phyloP scores from a whole-genome alignment of 2,329 filamentous ascomycete species.

The Apiospora sp. region DNA sequence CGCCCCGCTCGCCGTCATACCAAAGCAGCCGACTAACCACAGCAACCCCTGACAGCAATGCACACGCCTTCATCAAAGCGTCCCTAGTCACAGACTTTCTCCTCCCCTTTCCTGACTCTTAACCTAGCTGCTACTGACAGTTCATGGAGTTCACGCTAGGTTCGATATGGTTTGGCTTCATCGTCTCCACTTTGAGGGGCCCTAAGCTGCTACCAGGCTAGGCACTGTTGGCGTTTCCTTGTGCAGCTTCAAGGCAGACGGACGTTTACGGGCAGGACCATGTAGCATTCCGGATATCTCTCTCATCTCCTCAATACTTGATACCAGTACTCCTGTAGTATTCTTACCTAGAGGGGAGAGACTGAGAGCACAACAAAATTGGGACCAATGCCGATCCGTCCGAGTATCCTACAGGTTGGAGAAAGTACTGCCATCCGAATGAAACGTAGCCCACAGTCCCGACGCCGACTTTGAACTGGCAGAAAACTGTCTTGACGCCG shows the following conservation, averaged over 20 bases:
- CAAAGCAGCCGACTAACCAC: not conserved
- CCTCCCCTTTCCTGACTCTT: not conserved
- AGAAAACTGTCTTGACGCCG: constrained; percentile 4
- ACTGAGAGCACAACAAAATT: not conserved
- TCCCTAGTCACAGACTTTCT: not conserved
- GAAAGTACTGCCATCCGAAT: not conserved
- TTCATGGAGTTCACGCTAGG: constrained; percentile 2
- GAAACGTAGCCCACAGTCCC: not conserved
- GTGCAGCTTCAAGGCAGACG: not conserved
- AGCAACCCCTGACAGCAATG: not conserved
- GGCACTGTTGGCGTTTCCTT: not conserved
- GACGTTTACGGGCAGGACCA: not conserved
- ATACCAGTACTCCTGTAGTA: no score
- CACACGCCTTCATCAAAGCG: not conserved
- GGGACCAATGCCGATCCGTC: not conserved
- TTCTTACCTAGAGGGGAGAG: no score
- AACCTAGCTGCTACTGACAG: constrained; percentile 1
- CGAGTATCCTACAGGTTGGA: not conserved
- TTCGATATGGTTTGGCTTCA: not conserved
- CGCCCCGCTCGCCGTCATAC: constrained; percentile 4
- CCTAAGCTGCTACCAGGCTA: not conserved
- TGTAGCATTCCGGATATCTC: not conserved
- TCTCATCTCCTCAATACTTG: not conserved
- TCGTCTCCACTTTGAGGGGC: not conserved
- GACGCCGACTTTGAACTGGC: not conserved